Conservation (phyloP, 2,329 filamentous ascomycete genomes). For the Apiospora hydei region DNA sequence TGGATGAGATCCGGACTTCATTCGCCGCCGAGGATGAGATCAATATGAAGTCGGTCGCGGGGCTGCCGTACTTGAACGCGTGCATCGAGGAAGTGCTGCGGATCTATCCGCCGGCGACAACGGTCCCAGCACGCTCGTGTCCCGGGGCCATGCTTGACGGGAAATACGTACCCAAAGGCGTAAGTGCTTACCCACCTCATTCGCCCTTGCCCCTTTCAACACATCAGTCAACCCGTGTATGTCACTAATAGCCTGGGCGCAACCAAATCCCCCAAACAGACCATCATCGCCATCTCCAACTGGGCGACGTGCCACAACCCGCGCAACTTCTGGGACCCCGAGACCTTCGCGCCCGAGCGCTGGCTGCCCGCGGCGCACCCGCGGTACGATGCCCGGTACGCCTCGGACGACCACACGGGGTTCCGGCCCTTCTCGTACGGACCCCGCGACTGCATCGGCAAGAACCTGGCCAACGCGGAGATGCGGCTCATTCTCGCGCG, state of each 20-base stretch:
- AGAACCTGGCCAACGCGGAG: constrained; percentile 44
- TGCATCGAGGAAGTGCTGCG: constrained; percentile 47
- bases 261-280: constrained; percentile 34
- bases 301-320: constrained; percentile 46
- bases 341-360: constrained; percentile 30
- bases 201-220: background rate
- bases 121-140: constrained; percentile 7
- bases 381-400: constrained; percentile 28
- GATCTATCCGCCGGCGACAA: constrained; percentile 42
- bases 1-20: constrained; percentile 43
- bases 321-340: constrained; percentile 41
- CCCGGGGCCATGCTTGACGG: constrained; percentile 17
- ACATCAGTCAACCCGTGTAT: background rate
- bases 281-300: constrained; percentile 50
- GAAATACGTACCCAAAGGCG: constrained; percentile 7
- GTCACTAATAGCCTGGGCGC: background rate
- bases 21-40: constrained; percentile 45
- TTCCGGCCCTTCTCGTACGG: constrained; percentile 34
- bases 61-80: constrained; percentile 45
- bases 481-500: constrained; percentile 45
- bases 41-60: constrained; percentile 35
- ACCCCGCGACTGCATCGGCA: constrained; percentile 33
- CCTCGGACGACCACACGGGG: constrained; percentile 5
- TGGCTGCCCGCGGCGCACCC: constrained; percentile 31
- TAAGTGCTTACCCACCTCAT: background rate